Evolutionary conservation across 2,329 filamentous ascomycete species (phyloP).

Genomic region (Hypoxylon sp.): DNA sequence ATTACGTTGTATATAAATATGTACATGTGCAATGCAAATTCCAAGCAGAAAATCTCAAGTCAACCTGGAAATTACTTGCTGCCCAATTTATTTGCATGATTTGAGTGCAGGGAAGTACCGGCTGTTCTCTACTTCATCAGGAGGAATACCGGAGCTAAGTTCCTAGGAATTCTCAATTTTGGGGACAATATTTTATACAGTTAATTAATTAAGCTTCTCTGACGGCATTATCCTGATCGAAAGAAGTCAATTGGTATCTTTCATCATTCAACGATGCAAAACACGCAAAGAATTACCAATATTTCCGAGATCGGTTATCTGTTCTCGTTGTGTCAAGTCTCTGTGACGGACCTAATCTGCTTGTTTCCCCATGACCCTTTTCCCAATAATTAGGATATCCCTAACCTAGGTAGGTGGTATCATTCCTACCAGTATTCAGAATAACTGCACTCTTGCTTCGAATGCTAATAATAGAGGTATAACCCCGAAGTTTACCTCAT

Average conservation of each 20-base stretch:
- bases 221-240: constrained; percentile 31
- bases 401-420: constrained; percentile 17
- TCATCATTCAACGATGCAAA: constrained; percentile 16
- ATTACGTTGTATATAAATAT: constrained; percentile 33
- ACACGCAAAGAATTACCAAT: constrained; percentile 22
- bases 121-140: neutral
- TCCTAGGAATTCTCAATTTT: neutral
- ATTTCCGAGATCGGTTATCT: constrained; percentile 14
- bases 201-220: constrained; percentile 26
- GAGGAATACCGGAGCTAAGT: neutral
- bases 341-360: constrained; percentile 10
- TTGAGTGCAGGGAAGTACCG: neutral
- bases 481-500: constrained; percentile 19
- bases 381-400: constrained; percentile 13
- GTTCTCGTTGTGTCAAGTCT: constrained; percentile 5
- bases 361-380: constrained; percentile 13
- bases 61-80: neutral
- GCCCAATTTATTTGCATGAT: neutral
- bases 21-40: constrained; percentile 27
- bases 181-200: neutral
- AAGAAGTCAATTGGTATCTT: constrained; percentile 15
- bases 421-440: constrained; percentile 16
- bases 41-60: constrained; percentile 11
- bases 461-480: constrained; percentile 30
- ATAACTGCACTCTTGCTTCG: constrained; percentile 27